These are phyloP conservation scores for Pseudozyma thailandica DNA, from an alignment of 1,284 basidiomycete species.

Conservation along the genomic window DNA sequence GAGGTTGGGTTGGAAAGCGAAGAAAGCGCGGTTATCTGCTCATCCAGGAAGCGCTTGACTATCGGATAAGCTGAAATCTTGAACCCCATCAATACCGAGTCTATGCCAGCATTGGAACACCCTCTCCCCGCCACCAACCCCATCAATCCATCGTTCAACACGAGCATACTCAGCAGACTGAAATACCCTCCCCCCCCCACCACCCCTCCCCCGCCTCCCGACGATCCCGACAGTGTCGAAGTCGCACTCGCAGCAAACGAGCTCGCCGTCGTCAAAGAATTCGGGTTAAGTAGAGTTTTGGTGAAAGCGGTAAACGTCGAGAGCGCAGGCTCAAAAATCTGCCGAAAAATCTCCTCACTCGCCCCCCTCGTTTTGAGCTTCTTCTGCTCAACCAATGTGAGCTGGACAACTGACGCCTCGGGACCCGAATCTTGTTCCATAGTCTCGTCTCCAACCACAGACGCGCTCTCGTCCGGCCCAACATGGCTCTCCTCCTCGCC, in stretches of 20 bases:
- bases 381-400: constrained; percentile 37
- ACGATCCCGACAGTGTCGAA: constrained; percentile 1
- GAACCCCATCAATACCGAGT: constrained; percentile 54
- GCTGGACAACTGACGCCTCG: constrained; percentile 45
- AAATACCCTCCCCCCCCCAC: constrained; percentile 22
- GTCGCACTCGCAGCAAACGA: constrained; percentile 5
- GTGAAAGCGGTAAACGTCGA: constrained; percentile 41
- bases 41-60: constrained; percentile 52
- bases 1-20: constrained; percentile 11
- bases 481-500: background rate
- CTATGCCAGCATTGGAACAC: constrained; percentile 34
- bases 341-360: constrained; percentile 61
- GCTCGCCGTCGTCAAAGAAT: constrained; percentile 10
- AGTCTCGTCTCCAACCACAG: constrained; percentile 5
- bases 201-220: background rate
- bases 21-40: constrained; percentile 47
- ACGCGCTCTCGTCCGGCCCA: constrained; percentile 15
- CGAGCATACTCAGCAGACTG: constrained; percentile 45
- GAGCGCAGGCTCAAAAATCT: constrained; percentile 63
- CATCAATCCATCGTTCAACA: constrained; percentile 48
- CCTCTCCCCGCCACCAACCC: constrained; percentile 26
- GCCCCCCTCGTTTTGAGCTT: constrained; percentile 31
- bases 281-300: constrained; percentile 36
- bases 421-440: constrained; percentile 26
- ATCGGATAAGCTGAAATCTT: constrained; percentile 57